Conservation (phyloP, 140 eudicot species). For the Anethum foeniculum region DNA sequence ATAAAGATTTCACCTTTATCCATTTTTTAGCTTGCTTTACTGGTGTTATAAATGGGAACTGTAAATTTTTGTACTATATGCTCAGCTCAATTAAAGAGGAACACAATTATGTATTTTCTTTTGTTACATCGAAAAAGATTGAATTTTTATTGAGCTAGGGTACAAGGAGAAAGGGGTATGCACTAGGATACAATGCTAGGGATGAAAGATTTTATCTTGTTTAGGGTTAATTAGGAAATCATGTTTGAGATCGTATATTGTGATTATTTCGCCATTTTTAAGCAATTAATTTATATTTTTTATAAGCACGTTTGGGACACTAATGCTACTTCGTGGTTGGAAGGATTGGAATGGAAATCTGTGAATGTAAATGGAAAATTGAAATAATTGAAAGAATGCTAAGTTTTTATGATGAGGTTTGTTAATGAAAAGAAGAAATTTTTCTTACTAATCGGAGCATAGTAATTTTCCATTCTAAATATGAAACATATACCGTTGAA, state of each 20-base stretch:
- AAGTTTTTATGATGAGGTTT: not conserved
- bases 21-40: not conserved
- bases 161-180: not conserved
- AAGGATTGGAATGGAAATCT: not conserved
- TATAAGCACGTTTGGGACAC: not conserved
- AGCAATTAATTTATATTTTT: too few relatives aligned
- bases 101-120: not conserved
- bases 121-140: not conserved
- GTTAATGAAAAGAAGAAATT: not conserved
- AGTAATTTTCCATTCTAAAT: not conserved
- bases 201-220: not conserved
- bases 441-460: not conserved
- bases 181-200: not conserved
- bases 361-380: not conserved
- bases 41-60: not conserved
- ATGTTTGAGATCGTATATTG: not conserved
- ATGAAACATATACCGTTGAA: not conserved
- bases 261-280: not conserved
- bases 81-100: not conserved
- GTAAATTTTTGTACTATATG: not conserved
- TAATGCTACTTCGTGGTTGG: not conserved
- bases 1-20: not conserved
- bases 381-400: not conserved
- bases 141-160: not conserved
- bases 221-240: not conserved